These are phyloP conservation scores for Lichtheimia ornata DNA, from an alignment of 371 early-diverging fungal genomes.

Conservation along the genomic window DNA sequence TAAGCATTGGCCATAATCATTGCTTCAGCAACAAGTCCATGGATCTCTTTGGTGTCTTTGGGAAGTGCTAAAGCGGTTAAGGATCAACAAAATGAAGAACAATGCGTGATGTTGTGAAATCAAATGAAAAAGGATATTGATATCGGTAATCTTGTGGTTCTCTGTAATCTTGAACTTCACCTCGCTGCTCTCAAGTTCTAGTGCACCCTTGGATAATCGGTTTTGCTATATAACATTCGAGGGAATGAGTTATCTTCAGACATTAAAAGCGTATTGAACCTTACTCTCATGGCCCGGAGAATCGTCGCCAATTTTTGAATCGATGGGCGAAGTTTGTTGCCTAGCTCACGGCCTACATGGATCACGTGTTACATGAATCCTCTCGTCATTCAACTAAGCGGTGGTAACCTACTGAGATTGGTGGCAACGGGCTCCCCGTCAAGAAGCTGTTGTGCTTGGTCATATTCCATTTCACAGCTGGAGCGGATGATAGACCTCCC, in stretches of 20 bases:
- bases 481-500: constrained; percentile 86
- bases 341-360: constrained; percentile 37
- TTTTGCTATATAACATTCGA: constrained; percentile 35
- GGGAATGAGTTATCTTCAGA: not conserved
- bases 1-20: constrained; percentile 98
- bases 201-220: constrained; percentile 64
- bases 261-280: not conserved
- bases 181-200: constrained; percentile 76
- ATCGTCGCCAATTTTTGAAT: constrained; percentile 57
- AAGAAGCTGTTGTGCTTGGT: constrained; percentile 89
- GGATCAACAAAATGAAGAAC: constrained; percentile 21
- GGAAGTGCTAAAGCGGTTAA: constrained; percentile 47
- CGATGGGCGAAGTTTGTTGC: constrained; percentile 47
- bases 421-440: constrained; percentile 59
- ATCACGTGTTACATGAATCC: not conserved
- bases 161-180: constrained; percentile 73
- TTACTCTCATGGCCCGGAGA: constrained; percentile 59
- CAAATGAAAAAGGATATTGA: constrained; percentile 53
- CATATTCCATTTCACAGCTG: constrained; percentile 84
- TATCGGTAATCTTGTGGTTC: constrained; percentile 63
- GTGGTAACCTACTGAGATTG: constrained; percentile 34
- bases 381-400: not conserved
- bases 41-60: constrained; percentile 85
- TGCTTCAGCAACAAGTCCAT: constrained; percentile 97
- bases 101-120: constrained; percentile 25